Evolutionary conservation across 129 eudicot genomes (phyloP).

Genomic region (Tagetes erecta): DNA sequence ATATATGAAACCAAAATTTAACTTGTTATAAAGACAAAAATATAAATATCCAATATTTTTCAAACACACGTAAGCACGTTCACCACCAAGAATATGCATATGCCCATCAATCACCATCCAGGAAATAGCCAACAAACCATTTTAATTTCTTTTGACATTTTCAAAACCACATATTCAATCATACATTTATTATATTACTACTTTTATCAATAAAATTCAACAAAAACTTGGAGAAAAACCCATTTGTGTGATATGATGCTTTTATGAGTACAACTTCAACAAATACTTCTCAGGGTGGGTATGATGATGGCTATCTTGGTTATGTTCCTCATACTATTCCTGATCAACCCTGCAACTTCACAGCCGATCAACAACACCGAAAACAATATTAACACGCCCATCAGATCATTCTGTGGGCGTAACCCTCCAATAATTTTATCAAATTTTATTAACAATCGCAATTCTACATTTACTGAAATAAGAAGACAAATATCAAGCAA

Average conservation of each 20-base stretch:
- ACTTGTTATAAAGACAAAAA: too few species aligned
- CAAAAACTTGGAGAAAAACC: background rate
- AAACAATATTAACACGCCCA: slow-evolving; percentile 29
- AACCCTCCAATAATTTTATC: slow-evolving; percentile 28
- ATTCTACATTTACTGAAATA: slow-evolving; percentile 26
- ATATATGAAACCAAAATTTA: too few species aligned
- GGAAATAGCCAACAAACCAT: background rate
- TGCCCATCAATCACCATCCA: slow-evolving; percentile 12
- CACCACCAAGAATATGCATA: slow-evolving; percentile 4
- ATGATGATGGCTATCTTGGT: slow-evolving; percentile 27
- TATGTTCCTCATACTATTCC: slow-evolving; percentile 8
- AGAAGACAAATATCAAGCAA: slow-evolving; percentile 31
- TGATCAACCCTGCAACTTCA: slow-evolving; percentile 9
- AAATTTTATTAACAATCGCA: slow-evolving; percentile 29
- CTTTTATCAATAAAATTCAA: background rate
- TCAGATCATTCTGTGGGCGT: slow-evolving; percentile 38
- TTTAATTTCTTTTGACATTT: slow-evolving; percentile 13
- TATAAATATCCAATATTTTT: background rate
- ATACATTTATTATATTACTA: background rate
- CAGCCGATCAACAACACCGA: slow-evolving; percentile 20
- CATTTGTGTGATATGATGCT: background rate
- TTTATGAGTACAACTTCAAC: background rate
- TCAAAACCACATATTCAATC: slow-evolving; percentile 11
- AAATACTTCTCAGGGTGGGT: slow-evolving; percentile 18
- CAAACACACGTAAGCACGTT: background rate